phyloP scores from a whole-genome alignment of 2,329 filamentous ascomycete genomes.

The Emergomyces pasteurianus region DNA sequence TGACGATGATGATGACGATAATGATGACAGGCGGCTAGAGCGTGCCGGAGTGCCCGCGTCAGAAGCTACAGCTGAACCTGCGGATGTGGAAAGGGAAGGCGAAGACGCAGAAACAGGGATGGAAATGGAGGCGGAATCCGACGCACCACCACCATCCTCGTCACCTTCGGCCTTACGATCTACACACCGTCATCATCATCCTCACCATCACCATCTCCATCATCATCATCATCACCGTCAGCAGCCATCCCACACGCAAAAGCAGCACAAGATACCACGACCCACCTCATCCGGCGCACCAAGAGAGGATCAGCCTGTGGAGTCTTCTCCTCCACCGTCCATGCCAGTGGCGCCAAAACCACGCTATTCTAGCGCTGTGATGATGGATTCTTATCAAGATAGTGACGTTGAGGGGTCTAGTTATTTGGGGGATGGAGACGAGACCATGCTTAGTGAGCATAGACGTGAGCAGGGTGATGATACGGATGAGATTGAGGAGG shows the following conservation, averaged over 20 bases:
- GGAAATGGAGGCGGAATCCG: neutral
- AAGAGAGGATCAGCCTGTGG: neutral
- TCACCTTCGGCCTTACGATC: constrained; percentile 1
- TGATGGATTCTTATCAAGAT: neutral
- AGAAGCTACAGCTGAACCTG: neutral
- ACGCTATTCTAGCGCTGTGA: constrained; percentile 14
- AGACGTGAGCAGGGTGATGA: constrained; percentile 15
- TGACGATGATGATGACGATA: neutral
- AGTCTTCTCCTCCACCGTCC: neutral
- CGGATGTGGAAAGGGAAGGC: neutral
- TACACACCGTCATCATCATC: neutral
- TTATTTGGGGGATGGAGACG: constrained; percentile 16
- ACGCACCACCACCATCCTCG: constrained; percentile 7
- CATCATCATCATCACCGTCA: neutral
- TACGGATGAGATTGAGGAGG: constrained; percentile 15
- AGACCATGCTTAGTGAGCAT: constrained; percentile 7
- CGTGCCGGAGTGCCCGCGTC: neutral
- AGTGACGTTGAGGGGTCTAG: constrained; percentile 10
- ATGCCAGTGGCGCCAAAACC: constrained; percentile 5
- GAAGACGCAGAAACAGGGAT: neutral
- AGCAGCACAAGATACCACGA: neutral
- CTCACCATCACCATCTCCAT: neutral
- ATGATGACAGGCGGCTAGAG: neutral
- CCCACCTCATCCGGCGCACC: neutral
- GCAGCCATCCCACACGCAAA: neutral